phyloP scores from a whole-genome alignment of 2,329 filamentous ascomycete species.

The Endoconidiophora laricicola region DNA sequence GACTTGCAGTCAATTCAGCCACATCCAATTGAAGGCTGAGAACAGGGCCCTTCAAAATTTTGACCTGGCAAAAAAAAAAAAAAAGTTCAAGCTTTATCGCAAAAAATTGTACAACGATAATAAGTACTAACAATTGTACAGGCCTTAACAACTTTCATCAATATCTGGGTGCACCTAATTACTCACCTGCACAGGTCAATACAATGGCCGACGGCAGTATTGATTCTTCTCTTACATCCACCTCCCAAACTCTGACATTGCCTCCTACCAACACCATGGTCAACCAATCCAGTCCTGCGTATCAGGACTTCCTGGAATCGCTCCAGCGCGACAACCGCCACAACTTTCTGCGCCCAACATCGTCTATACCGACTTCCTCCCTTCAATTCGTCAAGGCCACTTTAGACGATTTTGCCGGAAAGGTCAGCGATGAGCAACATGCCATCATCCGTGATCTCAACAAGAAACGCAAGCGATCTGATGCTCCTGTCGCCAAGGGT shows the following conservation, averaged over 20 bases:
- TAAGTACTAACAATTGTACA: neutral
- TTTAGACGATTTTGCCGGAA: constrained; percentile 60
- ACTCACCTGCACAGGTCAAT: neutral
- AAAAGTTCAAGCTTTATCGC: constrained; percentile 11
- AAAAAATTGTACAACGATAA: neutral
- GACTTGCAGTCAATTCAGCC: constrained; percentile 1
- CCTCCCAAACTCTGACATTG: constrained; percentile 45
- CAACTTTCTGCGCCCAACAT: constrained; percentile 57
- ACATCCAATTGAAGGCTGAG: neutral
- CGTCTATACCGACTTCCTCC: constrained; percentile 49
- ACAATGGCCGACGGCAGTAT: constrained; percentile 15
- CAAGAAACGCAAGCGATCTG: constrained; percentile 60
- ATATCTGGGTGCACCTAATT: neutral
- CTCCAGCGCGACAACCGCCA: constrained; percentile 47
- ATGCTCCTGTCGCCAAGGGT: constrained; percentile 26
- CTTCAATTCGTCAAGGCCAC: constrained; percentile 63
- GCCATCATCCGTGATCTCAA: constrained; percentile 48
- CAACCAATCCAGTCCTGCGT: constrained; percentile 18
- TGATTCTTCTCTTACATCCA: constrained; percentile 43
- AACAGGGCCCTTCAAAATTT: constrained; percentile 12
- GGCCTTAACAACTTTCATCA: neutral
- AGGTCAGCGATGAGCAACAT: constrained; percentile 57
- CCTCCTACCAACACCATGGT: constrained; percentile 24
- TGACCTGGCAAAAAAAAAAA: constrained; percentile 10
- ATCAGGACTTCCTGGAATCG: constrained; percentile 36